Conservation (phyloP, 148 eudicot species). For the Cornus kousa region DNA sequence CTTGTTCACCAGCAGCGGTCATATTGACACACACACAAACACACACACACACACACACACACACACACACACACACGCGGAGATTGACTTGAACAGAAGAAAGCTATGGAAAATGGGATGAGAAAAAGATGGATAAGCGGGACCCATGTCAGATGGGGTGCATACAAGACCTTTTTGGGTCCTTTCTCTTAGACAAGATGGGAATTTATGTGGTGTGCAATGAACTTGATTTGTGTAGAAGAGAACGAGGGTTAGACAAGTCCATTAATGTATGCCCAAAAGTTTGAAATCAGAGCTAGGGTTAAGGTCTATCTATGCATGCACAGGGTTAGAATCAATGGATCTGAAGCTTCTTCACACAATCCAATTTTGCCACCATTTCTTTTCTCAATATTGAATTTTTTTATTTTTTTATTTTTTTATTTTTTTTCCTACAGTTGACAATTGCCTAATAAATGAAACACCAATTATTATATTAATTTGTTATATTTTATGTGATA, state of each 20-base stretch:
- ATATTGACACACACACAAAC: background rate
- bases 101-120: background rate
- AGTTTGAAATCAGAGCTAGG: background rate
- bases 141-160: background rate
- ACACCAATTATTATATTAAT: background rate
- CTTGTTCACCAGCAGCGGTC: background rate
- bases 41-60: no score
- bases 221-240: background rate
- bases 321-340: background rate
- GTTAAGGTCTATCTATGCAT: background rate
- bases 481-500: background rate
- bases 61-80: no score
- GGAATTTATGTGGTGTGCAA: background rate
- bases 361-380: background rate
- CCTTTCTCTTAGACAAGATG: background rate
- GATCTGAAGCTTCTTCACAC: background rate
- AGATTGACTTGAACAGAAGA: no score
- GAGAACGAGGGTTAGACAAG: background rate
- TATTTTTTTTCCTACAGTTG: no score
- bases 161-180: background rate
- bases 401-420: no score
- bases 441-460: background rate
- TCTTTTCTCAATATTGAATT: background rate
- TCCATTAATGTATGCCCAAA: background rate
- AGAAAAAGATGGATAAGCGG: background rate